These are phyloP conservation scores for Dendrobium chrysotoxum DNA, from an alignment of 106 monocot species.

Conservation along the genomic window DNA sequence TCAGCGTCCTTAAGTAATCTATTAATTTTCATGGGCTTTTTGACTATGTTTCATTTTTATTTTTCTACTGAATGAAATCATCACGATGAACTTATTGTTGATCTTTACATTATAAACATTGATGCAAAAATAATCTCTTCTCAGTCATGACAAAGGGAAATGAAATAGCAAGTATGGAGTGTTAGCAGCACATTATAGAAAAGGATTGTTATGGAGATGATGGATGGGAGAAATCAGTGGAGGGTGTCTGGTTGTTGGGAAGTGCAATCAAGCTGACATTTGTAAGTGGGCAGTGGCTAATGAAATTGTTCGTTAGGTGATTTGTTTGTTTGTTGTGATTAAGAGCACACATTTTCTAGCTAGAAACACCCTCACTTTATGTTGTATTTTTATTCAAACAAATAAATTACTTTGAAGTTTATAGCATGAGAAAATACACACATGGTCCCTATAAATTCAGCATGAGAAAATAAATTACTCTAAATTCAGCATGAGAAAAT, in stretches of 20 bases:
- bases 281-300: neutral
- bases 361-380: too few species aligned
- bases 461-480: too few species aligned
- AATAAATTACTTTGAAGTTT: too few species aligned
- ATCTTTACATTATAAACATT: neutral
- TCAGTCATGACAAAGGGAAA: neutral
- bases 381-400: too few species aligned
- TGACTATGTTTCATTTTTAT: neutral
- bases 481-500: too few species aligned
- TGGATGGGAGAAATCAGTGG: neutral
- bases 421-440: too few species aligned
- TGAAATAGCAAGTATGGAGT: neutral
- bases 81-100: neutral
- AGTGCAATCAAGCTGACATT: neutral
- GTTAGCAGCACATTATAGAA: neutral
- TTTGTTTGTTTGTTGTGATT: too few species aligned
- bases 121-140: too few species aligned
- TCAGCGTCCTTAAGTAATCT: neutral
- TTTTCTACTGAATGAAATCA: neutral
- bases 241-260: neutral
- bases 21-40: neutral
- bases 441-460: too few species aligned
- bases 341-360: too few species aligned
- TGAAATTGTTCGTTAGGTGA: neutral
- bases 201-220: neutral